phyloP scores from a whole-genome alignment of 1,284 basidiomycete species.

The Ustilago cynodontis region DNA sequence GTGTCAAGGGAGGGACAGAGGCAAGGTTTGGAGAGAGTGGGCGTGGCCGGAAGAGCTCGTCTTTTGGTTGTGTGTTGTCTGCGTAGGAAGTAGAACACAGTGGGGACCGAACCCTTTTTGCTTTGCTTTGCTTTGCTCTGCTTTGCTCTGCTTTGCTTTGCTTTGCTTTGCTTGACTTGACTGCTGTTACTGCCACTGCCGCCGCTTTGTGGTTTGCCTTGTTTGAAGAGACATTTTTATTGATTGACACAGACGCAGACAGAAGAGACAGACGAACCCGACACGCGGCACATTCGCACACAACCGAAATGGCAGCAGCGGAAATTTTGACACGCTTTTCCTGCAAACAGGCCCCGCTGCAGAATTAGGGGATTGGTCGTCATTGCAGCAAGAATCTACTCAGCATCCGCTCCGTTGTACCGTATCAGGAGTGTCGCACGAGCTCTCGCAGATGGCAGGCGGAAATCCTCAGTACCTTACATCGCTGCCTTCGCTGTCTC shows the following conservation, averaged over 20 bases:
- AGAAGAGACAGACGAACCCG: no score
- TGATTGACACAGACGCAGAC: slow-evolving; percentile 6
- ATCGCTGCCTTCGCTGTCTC: background rate
- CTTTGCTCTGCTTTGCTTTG: no score
- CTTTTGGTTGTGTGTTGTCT: background rate
- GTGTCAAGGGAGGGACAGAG: background rate
- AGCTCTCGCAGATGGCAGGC: background rate
- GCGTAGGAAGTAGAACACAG: background rate
- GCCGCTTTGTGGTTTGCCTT: background rate
- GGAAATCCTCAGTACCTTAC: background rate
- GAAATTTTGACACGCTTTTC: slow-evolving; percentile 10
- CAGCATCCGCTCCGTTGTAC: background rate
- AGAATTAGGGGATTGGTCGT: background rate
- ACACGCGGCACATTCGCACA: slow-evolving; percentile 12
- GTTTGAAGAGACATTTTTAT: slow-evolving; percentile 4
- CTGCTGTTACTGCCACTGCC: background rate
- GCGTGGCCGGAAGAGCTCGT: background rate
- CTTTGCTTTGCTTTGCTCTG: no score
- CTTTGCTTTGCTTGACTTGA: background rate
- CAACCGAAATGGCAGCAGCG: no score
- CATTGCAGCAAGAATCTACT: background rate
- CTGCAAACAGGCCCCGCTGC: slow-evolving; percentile 1
- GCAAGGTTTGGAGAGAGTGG: background rate
- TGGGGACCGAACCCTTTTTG: slow-evolving; percentile 4
- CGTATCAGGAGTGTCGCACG: background rate